Base-by-base conservation (phyloP, 2,329 filamentous ascomycete species). In the Cylindrodendrum hubeiense region DNA sequence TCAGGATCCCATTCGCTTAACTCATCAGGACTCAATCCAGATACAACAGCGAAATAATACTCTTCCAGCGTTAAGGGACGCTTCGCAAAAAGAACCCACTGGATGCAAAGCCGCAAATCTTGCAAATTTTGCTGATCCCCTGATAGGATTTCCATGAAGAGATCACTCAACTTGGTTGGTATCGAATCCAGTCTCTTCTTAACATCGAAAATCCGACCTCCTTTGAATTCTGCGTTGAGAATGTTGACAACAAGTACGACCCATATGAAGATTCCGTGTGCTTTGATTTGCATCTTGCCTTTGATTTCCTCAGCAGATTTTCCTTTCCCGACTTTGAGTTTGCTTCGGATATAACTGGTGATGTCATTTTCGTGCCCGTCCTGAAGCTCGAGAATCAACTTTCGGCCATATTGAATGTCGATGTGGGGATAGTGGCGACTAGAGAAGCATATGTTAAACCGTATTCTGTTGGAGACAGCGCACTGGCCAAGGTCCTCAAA, bases 341-440 rank as follows among this genome's bases (percentile, higher is more conserved):
- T 58, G 2, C 2, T 22, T n/a, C n/a, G 1, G 19, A 17, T 0
- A 66, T 71, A 77, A 1, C 57, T 44, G n/a, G 30, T 44, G 2
- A 76, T 65, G 8, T 77, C 74, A 3, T 56, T 5, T 1, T 53
- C 49, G 22, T 76, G 72, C 5, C 66, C 69, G 6, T 4, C 1
- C 34, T 71, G 68, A 0, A 63, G 28, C 22, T 78, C 74, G 1
- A 78, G 30, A 0, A 61, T 53, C 5, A 77, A 34, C 12, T 62
- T n/a, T 2, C 67, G 21, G 0, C 67, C 59, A 5, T 56, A 15
- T 5, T 52, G 21, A 0, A 69, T 49, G 9, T 26, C 34, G 3
- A 65, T 63, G 2, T 60, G 19, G 0, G 82, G 82, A 49, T 83
- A 84, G 46, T 83, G 80, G 3, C 84, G 75, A 64, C 81, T 84